A percentile compares a stretch with the other conserved stretches of the same genome.
Conservation (phyloP, 164 flowering plant genomes). For the Santalum album region DNA sequence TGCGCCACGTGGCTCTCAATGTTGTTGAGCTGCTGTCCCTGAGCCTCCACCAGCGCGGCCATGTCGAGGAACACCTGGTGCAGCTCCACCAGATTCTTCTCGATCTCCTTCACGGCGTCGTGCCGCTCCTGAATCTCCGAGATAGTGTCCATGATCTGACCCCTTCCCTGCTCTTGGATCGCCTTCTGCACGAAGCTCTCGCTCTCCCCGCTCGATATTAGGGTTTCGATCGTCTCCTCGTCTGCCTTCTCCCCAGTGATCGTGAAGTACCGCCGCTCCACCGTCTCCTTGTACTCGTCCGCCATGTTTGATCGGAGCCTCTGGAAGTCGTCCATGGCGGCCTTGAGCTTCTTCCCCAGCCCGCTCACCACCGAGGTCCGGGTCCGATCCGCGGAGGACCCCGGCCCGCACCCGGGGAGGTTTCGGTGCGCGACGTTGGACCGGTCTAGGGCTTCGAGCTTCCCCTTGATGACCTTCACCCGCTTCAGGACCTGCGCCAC, state of each 20-base stretch:
- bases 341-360: conserved; percentile 20
- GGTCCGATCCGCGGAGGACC: conserved; percentile 20
- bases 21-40: conserved; percentile 28
- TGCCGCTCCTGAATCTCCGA: conserved; percentile 28
- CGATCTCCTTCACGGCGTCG: conserved; percentile 29
- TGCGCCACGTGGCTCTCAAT: conserved; percentile 29
- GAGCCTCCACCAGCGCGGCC: conserved; percentile 29
- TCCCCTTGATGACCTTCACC: conserved; percentile 21
- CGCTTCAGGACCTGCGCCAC: conserved; percentile 18
- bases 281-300: conserved; percentile 17
- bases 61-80: conserved; percentile 27
- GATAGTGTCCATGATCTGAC: conserved; percentile 22
- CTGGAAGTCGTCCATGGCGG: conserved; percentile 24
- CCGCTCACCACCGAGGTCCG: conserved; percentile 22
- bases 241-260: conserved; percentile 24
- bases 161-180: conserved; percentile 27
- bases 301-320: conserved; percentile 10
- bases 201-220: conserved; percentile 27
- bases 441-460: conserved; percentile 19
- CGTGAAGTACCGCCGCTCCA: conserved; percentile 16
- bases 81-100: conserved; percentile 21
- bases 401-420: conserved; percentile 21
- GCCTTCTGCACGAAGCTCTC: conserved; percentile 29
- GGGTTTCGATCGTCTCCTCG: conserved; percentile 20
- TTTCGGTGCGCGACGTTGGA: conserved; percentile 17